Percentiles rank a stretch among this genome's conserved stretches.
These are phyloP conservation scores for Eucommia ulmoides DNA, from an alignment of 257 asterid species.

Conservation along the genomic window DNA sequence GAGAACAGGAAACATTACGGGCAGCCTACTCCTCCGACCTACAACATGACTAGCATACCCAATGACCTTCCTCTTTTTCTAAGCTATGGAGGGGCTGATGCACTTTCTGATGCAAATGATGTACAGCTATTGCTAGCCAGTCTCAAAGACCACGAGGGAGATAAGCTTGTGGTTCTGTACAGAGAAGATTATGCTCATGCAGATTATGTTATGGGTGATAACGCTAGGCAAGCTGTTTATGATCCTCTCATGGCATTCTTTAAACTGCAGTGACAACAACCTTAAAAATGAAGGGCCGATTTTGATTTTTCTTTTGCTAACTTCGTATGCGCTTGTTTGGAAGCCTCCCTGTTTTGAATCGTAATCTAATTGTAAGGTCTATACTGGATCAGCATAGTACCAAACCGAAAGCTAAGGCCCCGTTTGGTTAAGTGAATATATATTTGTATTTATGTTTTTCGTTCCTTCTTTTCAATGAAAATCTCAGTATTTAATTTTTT, in stretches of 20 bases:
- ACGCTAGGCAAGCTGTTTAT: constrained; percentile 48
- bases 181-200: constrained; percentile 43
- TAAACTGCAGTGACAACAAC: constrained; percentile 14
- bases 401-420: too few species aligned
- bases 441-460: too few species aligned
- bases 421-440: too few species aligned
- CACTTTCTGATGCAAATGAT: constrained; percentile 35
- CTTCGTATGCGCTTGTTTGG: too few species aligned
- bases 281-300: neutral
- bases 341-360: too few species aligned
- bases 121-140: constrained; percentile 24
- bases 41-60: constrained; percentile 34
- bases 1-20: constrained; percentile 45
- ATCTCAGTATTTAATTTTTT: too few species aligned
- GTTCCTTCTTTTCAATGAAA: too few species aligned
- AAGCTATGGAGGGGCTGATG: constrained; percentile 50
- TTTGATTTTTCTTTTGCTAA: too few species aligned
- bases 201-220: constrained; percentile 40
- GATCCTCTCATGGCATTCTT: constrained; percentile 41
- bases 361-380: too few species aligned
- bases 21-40: constrained; percentile 38
- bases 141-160: constrained; percentile 24
- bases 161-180: constrained; percentile 29
- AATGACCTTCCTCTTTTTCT: constrained; percentile 42
- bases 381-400: too few species aligned